Evolutionary conservation across 2,329 filamentous ascomycete species (phyloP).

Genomic region (Ilyonectria mors-panacis): DNA sequence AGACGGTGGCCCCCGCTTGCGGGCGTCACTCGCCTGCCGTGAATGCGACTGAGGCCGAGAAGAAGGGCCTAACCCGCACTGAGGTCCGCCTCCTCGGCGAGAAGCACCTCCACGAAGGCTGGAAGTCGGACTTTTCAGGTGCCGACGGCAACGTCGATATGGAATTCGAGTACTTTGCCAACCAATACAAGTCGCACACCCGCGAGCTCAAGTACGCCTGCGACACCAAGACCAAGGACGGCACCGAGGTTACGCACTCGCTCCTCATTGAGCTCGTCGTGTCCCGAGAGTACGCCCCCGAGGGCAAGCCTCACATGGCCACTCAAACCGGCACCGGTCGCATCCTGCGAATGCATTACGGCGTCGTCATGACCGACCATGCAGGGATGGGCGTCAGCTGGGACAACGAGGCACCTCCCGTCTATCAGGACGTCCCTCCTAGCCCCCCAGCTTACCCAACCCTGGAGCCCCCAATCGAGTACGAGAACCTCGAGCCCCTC

Average conservation of each 20-base stretch:
- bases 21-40: slow-evolving; percentile 75
- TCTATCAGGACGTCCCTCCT: slow-evolving; percentile 93
- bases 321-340: slow-evolving; percentile 92
- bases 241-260: slow-evolving; percentile 85
- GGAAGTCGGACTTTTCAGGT: slow-evolving; percentile 80
- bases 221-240: slow-evolving; percentile 81
- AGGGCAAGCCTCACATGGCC: slow-evolving; percentile 76
- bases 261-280: slow-evolving; percentile 95
- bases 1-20: slow-evolving; percentile 85
- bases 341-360: slow-evolving; percentile 94
- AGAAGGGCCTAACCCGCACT: slow-evolving; percentile 80
- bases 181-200: slow-evolving; percentile 60
- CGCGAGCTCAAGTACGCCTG: slow-evolving; percentile 76
- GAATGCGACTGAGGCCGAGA: slow-evolving; percentile 54
- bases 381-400: slow-evolving; percentile 92
- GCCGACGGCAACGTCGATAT: slow-evolving; percentile 78
- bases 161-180: slow-evolving; percentile 77
- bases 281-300: slow-evolving; percentile 87
- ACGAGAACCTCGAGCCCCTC: slow-evolving; percentile 57
- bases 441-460: slow-evolving; percentile 81
- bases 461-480: slow-evolving; percentile 54
- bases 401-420: slow-evolving; percentile 95
- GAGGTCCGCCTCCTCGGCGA: slow-evolving; percentile 84
- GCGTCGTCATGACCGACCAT: slow-evolving; percentile 84
- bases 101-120: slow-evolving; percentile 87